Conservation (phyloP, 441 rosid genomes). For the Syzygium malaccense region DNA sequence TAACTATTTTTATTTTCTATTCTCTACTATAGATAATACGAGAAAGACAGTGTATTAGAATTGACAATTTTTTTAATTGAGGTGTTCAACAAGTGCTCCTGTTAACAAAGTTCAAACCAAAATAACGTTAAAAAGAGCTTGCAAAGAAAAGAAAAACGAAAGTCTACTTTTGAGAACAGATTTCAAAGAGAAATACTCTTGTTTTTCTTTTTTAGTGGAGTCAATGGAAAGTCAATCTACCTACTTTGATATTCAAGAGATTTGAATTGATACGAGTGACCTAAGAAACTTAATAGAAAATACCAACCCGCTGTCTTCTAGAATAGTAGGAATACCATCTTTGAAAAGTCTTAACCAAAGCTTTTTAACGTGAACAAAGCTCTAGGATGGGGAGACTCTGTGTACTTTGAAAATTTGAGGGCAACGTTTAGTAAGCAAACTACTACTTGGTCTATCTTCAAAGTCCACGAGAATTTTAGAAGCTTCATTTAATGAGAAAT, state of each 20-base stretch:
- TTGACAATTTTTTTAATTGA: neutral
- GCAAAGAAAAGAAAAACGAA: neutral
- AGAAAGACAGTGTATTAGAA: neutral
- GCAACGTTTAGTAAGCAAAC: neutral
- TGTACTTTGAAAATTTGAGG: neutral
- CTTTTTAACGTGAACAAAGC: neutral
- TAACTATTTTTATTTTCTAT: neutral
- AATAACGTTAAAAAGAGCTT: neutral
- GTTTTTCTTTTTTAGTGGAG: neutral
- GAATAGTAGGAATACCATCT: neutral
- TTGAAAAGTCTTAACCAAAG: neutral
- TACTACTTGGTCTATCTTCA: neutral
- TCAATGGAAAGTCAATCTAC: neutral
- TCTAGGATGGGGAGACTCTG: neutral
- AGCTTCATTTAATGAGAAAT: neutral
- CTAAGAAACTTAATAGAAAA: neutral
- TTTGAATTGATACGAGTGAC: neutral
- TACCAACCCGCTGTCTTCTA: too few species aligned
- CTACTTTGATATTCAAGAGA: neutral
- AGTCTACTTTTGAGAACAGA: neutral
- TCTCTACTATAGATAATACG: neutral
- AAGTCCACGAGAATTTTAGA: neutral
- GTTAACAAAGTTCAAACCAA: neutral
- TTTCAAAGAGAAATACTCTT: neutral
- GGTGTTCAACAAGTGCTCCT: neutral